phyloP scores from a whole-genome alignment of 495 filamentous ascomycete species.

The Cairneyella variabilis region DNA sequence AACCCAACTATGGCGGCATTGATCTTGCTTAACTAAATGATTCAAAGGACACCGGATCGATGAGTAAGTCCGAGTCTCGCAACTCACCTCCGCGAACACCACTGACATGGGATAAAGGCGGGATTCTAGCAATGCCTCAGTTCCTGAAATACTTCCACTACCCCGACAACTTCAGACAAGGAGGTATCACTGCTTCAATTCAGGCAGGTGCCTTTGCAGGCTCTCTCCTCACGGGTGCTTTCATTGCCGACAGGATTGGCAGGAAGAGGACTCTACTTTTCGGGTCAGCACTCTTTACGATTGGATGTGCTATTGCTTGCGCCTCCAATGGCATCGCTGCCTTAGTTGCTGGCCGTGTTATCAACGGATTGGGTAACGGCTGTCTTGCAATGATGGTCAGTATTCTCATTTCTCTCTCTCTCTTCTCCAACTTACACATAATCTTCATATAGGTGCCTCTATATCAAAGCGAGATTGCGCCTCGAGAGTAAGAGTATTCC shows the following conservation, averaged over 20 bases:
- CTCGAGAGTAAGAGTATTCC: conserved; percentile 5
- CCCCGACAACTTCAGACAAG: not conserved
- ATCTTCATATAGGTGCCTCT: conserved; percentile 11
- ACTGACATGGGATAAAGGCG: not conserved
- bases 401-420: not conserved
- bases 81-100: not conserved
- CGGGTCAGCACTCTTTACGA: conserved; percentile 27
- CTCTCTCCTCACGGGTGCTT: conserved; percentile 24
- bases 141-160: not conserved
- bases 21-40: too few relatives aligned
- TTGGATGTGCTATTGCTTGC: conserved; percentile 65
- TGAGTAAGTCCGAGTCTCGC: not conserved
- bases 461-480: not conserved
- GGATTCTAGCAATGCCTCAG: not conserved
- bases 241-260: conserved; percentile 31
- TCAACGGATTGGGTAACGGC: conserved; percentile 69
- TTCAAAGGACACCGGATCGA: not conserved
- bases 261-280: conserved; percentile 32
- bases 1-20: too few relatives aligned
- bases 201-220: conserved; percentile 9
- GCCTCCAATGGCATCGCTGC: conserved; percentile 54
- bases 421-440: not conserved
- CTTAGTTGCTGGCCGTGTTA: conserved; percentile 66
- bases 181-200: not conserved
- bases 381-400: conserved; percentile 51